phyloP scores from a whole-genome alignment of 2,329 filamentous ascomycete genomes.

The Capronia americana region DNA sequence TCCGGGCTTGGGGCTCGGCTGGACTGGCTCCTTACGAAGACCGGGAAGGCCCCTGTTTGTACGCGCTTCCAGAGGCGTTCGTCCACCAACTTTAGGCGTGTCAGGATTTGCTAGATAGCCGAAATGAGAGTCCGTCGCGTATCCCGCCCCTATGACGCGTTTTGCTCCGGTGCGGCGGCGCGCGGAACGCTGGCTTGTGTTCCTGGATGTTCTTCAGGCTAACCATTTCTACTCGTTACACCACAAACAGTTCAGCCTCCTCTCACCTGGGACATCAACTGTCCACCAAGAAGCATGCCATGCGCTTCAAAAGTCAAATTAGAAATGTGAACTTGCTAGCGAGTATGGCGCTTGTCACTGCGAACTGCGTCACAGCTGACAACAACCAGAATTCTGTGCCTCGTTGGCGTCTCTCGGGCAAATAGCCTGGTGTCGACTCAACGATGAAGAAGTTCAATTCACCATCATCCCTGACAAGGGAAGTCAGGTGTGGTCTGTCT shows the following conservation, averaged over 20 bases:
- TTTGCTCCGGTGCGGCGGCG: not conserved
- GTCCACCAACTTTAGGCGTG: not conserved
- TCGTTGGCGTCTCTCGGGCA: conserved; percentile 73
- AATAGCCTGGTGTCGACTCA: conserved; percentile 87
- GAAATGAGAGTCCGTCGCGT: conserved; percentile 15
- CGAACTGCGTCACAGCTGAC: not conserved
- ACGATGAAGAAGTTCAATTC: conserved; percentile 86
- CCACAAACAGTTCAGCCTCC: not conserved
- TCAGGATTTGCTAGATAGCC: conserved; percentile 14
- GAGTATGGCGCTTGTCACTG: conserved; percentile 49
- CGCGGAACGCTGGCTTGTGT: conserved; percentile 3
- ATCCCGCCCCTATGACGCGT: not conserved
- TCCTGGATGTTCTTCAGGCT: conserved; percentile 19
- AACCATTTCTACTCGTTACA: conserved; percentile 12
- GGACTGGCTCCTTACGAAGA: not conserved
- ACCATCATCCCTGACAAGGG: conserved; percentile 94
- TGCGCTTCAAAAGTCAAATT: conserved; percentile 62
- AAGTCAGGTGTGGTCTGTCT: conserved; percentile 93
- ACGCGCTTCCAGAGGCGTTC: conserved; percentile 9
- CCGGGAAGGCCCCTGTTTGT: not conserved
- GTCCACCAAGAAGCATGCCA: conserved; percentile 38
- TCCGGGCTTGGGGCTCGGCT: not conserved
- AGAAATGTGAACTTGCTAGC: conserved; percentile 60
- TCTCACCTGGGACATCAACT: not conserved
- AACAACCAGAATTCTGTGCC: conserved; percentile 62